Conservation (phyloP, 2,329 filamentous ascomycete species). For the Lachnellula hyalina region DNA sequence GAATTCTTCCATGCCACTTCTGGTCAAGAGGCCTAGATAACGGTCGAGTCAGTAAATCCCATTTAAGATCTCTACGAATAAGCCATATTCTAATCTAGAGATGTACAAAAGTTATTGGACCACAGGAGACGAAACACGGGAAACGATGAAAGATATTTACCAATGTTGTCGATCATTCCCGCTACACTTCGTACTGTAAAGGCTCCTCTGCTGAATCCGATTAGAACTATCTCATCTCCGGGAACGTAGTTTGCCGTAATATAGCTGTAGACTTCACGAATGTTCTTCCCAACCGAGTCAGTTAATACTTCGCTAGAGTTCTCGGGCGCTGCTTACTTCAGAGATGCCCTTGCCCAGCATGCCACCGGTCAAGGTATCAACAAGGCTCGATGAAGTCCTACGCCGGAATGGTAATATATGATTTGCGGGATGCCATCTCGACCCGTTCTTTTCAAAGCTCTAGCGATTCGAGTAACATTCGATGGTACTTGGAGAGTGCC, state of each 20-base stretch:
- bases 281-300: constrained; percentile 29
- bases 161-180: constrained; percentile 28
- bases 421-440: constrained; percentile 48
- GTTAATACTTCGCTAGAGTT: background rate
- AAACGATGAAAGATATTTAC: background rate
- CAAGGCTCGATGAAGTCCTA: constrained; percentile 48
- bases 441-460: constrained; percentile 48
- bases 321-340: constrained; percentile 16
- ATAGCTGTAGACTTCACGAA: constrained; percentile 45
- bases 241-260: constrained; percentile 36
- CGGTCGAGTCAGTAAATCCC: background rate
- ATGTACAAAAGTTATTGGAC: too few relatives aligned
- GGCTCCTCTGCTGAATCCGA: constrained; percentile 39
- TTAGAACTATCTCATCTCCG: constrained; percentile 36
- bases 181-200: constrained; percentile 38
- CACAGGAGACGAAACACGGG: too few relatives aligned
- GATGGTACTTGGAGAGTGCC: constrained; percentile 53
- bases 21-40: constrained; percentile 33
- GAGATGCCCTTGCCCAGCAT: constrained; percentile 49
- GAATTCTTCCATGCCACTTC: constrained; percentile 39
- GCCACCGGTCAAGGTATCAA: constrained; percentile 49
- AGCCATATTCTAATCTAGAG: background rate
- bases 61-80: background rate
- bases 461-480: constrained; percentile 56
- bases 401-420: constrained; percentile 56